phyloP scores from a whole-genome alignment of 305 asterid species.

The Salvia sclarea region DNA sequence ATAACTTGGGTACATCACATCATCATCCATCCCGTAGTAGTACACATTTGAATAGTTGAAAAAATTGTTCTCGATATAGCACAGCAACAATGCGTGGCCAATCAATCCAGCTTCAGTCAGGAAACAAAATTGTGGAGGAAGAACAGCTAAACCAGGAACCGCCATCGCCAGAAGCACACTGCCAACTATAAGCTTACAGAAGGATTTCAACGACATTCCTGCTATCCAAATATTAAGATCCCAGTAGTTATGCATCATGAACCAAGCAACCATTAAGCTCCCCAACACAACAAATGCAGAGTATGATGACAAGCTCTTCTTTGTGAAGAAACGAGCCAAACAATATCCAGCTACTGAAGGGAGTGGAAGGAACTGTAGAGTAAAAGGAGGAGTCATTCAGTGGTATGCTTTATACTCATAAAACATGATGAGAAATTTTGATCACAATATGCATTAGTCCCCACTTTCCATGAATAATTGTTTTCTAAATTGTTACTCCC shows the following conservation, averaged over 20 bases:
- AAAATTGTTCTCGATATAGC: constrained; percentile 84
- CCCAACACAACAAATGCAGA: constrained; percentile 85
- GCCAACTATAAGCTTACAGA: constrained; percentile 95
- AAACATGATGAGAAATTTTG: constrained; percentile 12
- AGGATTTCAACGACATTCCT: constrained; percentile 95
- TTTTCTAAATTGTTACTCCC: background rate
- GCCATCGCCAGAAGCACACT: constrained; percentile 86
- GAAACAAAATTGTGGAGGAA: constrained; percentile 76
- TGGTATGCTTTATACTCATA: constrained; percentile 6
- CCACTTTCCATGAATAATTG: constrained; percentile 4
- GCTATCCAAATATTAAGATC: constrained; percentile 98
- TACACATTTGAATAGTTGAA: constrained; percentile 82
- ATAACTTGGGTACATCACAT: constrained; percentile 97
- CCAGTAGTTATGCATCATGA: constrained; percentile 97
- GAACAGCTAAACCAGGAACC: constrained; percentile 94
- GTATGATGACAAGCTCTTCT: constrained; percentile 85
- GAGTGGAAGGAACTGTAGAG: constrained; percentile 89
- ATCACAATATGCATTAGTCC: constrained; percentile 25
- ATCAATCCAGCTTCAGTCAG: constrained; percentile 84
- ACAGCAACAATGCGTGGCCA: constrained; percentile 80
- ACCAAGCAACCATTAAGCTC: constrained; percentile 95
- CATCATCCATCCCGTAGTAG: constrained; percentile 95
- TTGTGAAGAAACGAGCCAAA: constrained; percentile 94
- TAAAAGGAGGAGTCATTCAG: constrained; percentile 32
- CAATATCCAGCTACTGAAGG: constrained; percentile 91